Percentiles rank a stretch among this genome's conserved stretches.
Evolutionary conservation across 1,284 basidiomycete genomes (phyloP).

Genomic region (Schizophyllum commune): DNA sequence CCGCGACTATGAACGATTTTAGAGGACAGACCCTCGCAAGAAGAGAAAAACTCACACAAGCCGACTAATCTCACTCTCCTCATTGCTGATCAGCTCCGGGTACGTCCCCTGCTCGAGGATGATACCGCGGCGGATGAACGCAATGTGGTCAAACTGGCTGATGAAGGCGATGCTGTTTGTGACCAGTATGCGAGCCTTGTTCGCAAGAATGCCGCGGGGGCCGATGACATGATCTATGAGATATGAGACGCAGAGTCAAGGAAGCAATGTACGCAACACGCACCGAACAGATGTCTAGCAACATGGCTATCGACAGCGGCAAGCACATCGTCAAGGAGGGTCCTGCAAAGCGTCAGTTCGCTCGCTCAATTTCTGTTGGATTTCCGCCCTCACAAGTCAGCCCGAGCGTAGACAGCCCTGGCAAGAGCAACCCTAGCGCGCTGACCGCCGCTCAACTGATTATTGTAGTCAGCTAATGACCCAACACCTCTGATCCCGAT

Average conservation of each 20-base stretch:
- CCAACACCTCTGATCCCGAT: neutral
- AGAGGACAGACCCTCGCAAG: neutral
- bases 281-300: constrained; percentile 34
- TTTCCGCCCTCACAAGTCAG: constrained; percentile 40
- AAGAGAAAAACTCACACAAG: constrained; percentile 57
- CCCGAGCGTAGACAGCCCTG: constrained; percentile 28
- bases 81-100: constrained; percentile 52
- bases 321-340: constrained; percentile 47
- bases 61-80: constrained; percentile 67
- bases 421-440: constrained; percentile 33
- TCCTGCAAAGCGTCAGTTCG: neutral
- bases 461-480: neutral
- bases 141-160: constrained; percentile 72
- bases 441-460: constrained; percentile 57
- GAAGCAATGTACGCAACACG: constrained; percentile 1
- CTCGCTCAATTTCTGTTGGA: no score
- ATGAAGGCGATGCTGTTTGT: constrained; percentile 88
- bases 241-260: neutral
- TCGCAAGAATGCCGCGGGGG: constrained; percentile 76
- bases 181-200: constrained; percentile 83
- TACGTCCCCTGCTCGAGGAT: constrained; percentile 79
- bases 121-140: constrained; percentile 78
- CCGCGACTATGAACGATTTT: constrained; percentile 22
- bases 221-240: constrained; percentile 79
- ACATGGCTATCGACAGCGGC: constrained; percentile 46